Evolutionary conservation across 176 grass and related monocot species (phyloP), one percentile per base, ranked within the genome.

Genomic region (Raddia guianensis): DNA sequence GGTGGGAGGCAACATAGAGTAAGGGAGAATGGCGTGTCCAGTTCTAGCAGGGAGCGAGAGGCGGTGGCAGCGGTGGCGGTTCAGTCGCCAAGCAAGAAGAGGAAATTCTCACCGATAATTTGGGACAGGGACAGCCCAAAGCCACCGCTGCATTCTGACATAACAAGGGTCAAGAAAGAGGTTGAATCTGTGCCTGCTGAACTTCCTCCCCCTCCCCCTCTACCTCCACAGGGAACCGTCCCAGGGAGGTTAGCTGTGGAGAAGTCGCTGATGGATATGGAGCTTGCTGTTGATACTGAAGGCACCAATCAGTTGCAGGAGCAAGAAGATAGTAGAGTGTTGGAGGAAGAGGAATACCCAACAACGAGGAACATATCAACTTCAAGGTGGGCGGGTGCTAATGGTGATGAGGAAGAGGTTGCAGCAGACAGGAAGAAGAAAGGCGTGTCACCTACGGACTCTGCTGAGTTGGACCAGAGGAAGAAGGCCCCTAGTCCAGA

Each of bases 81-180:
- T 19, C 64, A 7, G 0, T 95, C 70, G 4, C 71, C 67, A 0
- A 88, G 59, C 42, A 93, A 91, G 74, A 99, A 95, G 86, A 84
- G 96, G 67, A 99, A 99, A 81, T 95, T 93, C 54, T 99, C 96
- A 0, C 96, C 96, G 0, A 99, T 99, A 79, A 88, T 99, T 46
- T 99, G 96, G 96, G 96, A 99, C 64, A 88, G 88, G 74, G 91
- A 90, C 84, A 87, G 83, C 55, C 63, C 48, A 60, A 94, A 91
- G 57, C 72, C 43, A 5, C 72, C 34, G 2, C 63, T 70, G 7
- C 79, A 45, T 82, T 63, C 77, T 68, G 77, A 64, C 64, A 65
- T 33, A 21, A 3, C 63, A 1, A 82, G 33, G 71, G 67, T 13
- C 71, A 94, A 73, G 56, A 86, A 65, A 53, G 63, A 19, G 10